phyloP scores from a whole-genome alignment of 2,329 filamentous ascomycete genomes.

The Zalaria sp. region DNA sequence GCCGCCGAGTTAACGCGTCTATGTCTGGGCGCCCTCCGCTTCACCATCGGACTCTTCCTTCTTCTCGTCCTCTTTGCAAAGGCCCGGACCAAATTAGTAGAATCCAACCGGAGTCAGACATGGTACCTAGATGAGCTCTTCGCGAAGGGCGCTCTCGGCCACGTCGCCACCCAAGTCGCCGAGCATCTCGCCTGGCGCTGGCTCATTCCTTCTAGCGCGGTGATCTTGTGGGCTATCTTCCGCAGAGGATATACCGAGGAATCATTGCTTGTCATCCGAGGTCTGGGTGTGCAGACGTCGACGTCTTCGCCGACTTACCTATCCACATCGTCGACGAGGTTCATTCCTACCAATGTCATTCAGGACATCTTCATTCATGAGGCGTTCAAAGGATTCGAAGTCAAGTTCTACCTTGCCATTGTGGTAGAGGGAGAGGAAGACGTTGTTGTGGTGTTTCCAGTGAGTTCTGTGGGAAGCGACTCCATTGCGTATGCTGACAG shows the following conservation, averaged over 20 bases:
- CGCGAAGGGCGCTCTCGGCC: conserved; percentile 3
- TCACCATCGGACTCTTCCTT: conserved; percentile 27
- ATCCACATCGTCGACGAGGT: conserved; percentile 46
- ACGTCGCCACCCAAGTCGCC: conserved; percentile 11
- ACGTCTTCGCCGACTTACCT: conserved; percentile 57
- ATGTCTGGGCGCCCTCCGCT: conserved; percentile 29
- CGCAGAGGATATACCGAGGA: conserved; percentile 44
- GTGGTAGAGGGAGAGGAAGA: conserved; percentile 81
- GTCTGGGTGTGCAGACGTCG: conserved; percentile 80
- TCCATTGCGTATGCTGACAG: conserved; percentile 5
- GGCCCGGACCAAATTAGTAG: too few relatives aligned
- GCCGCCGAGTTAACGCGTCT: conserved; percentile 30
- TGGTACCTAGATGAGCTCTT: too few relatives aligned
- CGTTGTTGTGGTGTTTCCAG: conserved; percentile 88
- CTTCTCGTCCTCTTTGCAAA: conserved; percentile 16
- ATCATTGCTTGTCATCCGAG: conserved; percentile 74
- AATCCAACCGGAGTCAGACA: too few relatives aligned
- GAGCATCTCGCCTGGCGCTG: conserved; percentile 27
- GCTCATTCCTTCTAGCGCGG: conserved; percentile 21
- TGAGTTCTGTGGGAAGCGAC: conserved; percentile 20
- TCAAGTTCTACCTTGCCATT: conserved; percentile 76
- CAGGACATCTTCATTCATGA: conserved; percentile 91
- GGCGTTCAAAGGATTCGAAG: conserved; percentile 84
- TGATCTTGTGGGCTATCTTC: conserved; percentile 10
- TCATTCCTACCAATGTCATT: conserved; percentile 84